Evolutionary conservation across 306 rosid genomes (phyloP).

Genomic region (Cicer pinnatifidum): DNA sequence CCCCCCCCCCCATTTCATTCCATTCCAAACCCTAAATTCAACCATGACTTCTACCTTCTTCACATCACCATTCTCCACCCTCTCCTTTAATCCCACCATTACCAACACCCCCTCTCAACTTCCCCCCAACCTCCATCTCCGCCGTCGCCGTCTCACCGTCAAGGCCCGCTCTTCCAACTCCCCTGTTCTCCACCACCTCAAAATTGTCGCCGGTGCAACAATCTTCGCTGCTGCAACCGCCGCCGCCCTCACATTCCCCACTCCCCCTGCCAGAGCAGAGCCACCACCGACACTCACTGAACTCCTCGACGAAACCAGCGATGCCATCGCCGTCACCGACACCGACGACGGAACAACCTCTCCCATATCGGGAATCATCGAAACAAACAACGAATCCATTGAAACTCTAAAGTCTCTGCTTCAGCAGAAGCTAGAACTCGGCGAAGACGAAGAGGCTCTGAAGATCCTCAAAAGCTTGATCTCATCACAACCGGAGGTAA

Average conservation of each 20-base stretch:
- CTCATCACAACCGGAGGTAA: constrained; percentile 63
- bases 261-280: constrained; percentile 70
- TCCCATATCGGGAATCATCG: constrained; percentile 65
- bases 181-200: constrained; percentile 50
- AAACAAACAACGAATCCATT: constrained; percentile 61
- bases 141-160: constrained; percentile 48
- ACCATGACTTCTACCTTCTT: constrained; percentile 62
- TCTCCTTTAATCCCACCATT: constrained; percentile 38
- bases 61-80: constrained; percentile 44
- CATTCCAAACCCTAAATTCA: constrained; percentile 18
- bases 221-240: constrained; percentile 53
- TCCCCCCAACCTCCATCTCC: constrained; percentile 39
- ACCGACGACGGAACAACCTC: constrained; percentile 41
- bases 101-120: constrained; percentile 31
- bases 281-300: constrained; percentile 43
- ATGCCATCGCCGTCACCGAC: neutral
- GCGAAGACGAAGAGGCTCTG: constrained; percentile 77
- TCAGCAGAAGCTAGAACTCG: constrained; percentile 76
- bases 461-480: constrained; percentile 58
- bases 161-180: constrained; percentile 45
- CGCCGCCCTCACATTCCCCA: constrained; percentile 52
- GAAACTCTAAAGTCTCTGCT: constrained; percentile 72
- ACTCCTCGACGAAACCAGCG: constrained; percentile 14
- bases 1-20: neutral
- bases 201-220: constrained; percentile 62